phyloP scores from a whole-genome alignment of 2,329 filamentous ascomycete species.

The Cladophialophora psammophila region DNA sequence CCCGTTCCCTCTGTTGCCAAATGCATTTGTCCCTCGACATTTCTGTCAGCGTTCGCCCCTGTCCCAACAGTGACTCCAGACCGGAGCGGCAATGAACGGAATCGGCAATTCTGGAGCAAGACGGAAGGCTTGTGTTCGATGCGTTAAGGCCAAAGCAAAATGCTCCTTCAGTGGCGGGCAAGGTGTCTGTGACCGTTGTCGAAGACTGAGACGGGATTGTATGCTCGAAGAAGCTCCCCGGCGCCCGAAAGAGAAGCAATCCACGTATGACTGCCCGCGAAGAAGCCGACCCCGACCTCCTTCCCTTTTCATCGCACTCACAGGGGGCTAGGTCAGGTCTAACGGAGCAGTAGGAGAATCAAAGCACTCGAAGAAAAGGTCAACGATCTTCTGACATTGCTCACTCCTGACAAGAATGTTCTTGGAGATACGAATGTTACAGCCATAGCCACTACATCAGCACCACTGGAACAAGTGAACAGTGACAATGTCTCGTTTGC shows the following conservation, averaged over 20 bases:
- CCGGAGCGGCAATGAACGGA: conserved; percentile 14
- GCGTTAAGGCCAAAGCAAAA: conserved; percentile 21
- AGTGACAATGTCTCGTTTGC: conserved; percentile 1
- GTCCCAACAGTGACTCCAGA: not conserved
- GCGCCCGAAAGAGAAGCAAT: conserved; percentile 21
- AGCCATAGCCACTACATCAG: not conserved
- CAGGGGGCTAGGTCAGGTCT: not conserved
- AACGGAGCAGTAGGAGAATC: conserved; percentile 15
- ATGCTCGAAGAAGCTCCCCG: conserved; percentile 19
- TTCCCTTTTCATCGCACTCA: no score
- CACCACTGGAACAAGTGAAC: not conserved
- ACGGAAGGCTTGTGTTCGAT: conserved; percentile 18
- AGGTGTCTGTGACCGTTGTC: conserved; percentile 18
- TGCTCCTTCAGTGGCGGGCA: conserved; percentile 17
- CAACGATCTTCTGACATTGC: conserved; percentile 12
- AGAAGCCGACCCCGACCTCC: not conserved
- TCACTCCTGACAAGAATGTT: conserved; percentile 6
- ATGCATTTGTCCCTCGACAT: not conserved
- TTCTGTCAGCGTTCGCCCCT: conserved; percentile 4
- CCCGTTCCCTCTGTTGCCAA: not conserved
- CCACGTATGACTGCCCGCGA: conserved; percentile 5
- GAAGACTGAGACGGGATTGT: conserved; percentile 21
- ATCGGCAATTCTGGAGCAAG: conserved; percentile 9
- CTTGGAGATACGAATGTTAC: not conserved
- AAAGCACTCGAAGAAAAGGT: conserved; percentile 27